These are phyloP conservation scores for Ormosia emarginata DNA, from an alignment of 306 rosid species.

Conservation along the genomic window DNA sequence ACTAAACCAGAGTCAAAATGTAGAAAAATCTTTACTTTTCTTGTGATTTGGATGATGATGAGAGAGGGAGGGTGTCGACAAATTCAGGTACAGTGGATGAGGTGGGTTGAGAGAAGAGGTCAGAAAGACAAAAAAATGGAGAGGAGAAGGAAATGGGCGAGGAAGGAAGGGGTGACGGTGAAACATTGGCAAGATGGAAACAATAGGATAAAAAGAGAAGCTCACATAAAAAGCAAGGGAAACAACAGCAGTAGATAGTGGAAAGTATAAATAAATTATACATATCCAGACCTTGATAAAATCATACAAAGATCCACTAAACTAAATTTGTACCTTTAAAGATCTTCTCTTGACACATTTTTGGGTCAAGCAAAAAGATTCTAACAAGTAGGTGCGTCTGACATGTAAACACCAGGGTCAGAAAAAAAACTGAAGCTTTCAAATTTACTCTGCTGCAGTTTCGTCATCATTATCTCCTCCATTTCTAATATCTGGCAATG, in stretches of 20 bases:
- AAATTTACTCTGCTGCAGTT: conserved; percentile 55
- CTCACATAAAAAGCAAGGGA: conserved; percentile 6
- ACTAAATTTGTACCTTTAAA: conserved; percentile 33
- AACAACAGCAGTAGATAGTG: conserved; percentile 10
- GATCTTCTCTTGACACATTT: conserved; percentile 36
- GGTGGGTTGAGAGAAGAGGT: too few relatives aligned
- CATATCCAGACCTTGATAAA: conserved; percentile 31
- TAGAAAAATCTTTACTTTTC: too few relatives aligned
- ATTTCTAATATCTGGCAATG: conserved; percentile 58
- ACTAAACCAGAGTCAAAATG: too few relatives aligned
- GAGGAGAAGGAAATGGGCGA: too few relatives aligned
- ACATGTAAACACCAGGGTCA: conserved; percentile 8
- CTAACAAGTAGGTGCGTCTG: conserved; percentile 14
- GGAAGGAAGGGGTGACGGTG: too few relatives aligned
- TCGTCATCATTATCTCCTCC: conserved; percentile 55
- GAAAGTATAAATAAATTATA: conserved; percentile 38
- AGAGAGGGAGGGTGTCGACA: too few relatives aligned
- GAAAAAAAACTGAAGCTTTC: conserved; percentile 20
- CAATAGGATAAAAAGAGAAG: background rate
- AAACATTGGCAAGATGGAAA: too few relatives aligned
- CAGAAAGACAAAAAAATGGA: too few relatives aligned
- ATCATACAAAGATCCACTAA: conserved; percentile 30
- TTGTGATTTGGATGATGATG: too few relatives aligned
- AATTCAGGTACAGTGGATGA: too few relatives aligned
- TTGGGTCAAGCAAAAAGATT: conserved; percentile 29